Conservation (phyloP, 371 early-diverging fungal genomes). For the Apophysomyces variabilis region DNA sequence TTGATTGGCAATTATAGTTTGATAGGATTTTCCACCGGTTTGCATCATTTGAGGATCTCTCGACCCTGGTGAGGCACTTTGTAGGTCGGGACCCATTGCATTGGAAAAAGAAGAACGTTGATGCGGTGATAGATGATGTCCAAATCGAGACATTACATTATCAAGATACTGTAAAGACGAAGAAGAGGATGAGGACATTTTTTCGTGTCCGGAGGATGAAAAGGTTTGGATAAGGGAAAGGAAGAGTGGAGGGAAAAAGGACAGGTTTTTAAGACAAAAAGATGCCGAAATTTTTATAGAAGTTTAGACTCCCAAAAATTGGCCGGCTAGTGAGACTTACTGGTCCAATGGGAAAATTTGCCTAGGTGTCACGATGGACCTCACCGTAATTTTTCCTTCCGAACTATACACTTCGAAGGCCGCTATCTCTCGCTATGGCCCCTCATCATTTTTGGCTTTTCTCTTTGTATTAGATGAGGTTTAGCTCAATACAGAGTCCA, state of each 20-base stretch:
- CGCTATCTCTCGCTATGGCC: too few relatives aligned
- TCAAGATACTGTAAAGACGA: constrained; percentile 19
- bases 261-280: not conserved
- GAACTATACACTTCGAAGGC: too few relatives aligned
- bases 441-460: too few relatives aligned
- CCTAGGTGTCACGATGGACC: not conserved
- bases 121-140: constrained; percentile 31
- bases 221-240: not conserved
- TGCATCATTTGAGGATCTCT: constrained; percentile 10
- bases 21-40: constrained; percentile 12
- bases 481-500: not conserved
- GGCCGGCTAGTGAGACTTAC: not conserved
- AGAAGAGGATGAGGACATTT: not conserved
- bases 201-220: not conserved
- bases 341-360: constrained; percentile 1
- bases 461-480: too few relatives aligned
- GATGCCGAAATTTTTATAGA: not conserved
- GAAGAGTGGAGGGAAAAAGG: not conserved
- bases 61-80: constrained; percentile 22
- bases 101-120: constrained; percentile 29
- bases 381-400: not conserved
- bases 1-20: not conserved
- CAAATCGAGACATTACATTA: constrained; percentile 36
- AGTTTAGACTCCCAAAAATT: not conserved
- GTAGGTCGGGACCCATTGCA: constrained; percentile 24